phyloP scores from a whole-genome alignment of 1,139 yeast genomes.

The Magnusiomyces paraingens region DNA sequence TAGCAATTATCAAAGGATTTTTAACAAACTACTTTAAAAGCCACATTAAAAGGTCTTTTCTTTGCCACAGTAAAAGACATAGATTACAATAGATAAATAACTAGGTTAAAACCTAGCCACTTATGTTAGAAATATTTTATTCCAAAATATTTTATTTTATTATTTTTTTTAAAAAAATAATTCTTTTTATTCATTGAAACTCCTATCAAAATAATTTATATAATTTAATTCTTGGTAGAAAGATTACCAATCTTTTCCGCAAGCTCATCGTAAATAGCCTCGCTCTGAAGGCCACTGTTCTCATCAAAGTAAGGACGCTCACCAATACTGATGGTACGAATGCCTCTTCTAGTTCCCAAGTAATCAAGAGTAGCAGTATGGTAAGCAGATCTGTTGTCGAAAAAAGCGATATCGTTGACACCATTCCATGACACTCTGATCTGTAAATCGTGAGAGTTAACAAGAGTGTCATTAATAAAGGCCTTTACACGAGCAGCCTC shows the following conservation, averaged over 20 bases:
- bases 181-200: too few species aligned
- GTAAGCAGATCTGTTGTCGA: constrained; percentile 27
- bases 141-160: too few species aligned
- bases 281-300: constrained; percentile 48
- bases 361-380: constrained; percentile 21
- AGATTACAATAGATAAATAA: too few species aligned
- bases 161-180: too few species aligned
- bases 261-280: constrained; percentile 24
- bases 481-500: constrained; percentile 37
- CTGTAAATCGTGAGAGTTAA: constrained; percentile 35
- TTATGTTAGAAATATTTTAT: too few species aligned
- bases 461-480: constrained; percentile 38
- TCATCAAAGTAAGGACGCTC: constrained; percentile 50
- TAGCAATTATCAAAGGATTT: too few species aligned
- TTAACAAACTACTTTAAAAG: too few species aligned
- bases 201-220: too few species aligned
- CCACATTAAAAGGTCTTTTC: too few species aligned
- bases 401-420: constrained; percentile 44
- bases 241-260: constrained; percentile 1
- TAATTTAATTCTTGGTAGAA: too few species aligned
- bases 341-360: constrained; percentile 44
- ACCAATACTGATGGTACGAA: constrained; percentile 53
- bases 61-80: too few species aligned
- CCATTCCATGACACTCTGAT: constrained; percentile 46
- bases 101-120: too few species aligned